Evolutionary conservation across 176 grass and related monocot species (phyloP).

Genomic region (Elymus sibiricus): DNA sequence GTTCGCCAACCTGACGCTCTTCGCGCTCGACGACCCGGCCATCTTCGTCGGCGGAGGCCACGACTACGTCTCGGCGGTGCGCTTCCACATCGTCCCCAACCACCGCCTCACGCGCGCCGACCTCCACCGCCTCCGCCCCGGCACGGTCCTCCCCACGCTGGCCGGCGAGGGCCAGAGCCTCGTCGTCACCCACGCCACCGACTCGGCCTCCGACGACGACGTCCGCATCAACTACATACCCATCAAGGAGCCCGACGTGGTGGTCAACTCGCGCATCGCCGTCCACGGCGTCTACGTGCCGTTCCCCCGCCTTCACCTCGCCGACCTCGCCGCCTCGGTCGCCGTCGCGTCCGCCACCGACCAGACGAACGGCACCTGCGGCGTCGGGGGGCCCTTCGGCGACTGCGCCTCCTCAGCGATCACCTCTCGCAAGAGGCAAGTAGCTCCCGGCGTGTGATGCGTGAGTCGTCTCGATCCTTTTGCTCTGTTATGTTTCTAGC

Average conservation of each 20-base stretch:
- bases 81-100: conserved; percentile 65
- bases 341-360: conserved; percentile 30
- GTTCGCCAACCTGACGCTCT: conserved; percentile 63
- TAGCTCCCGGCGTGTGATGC: neutral
- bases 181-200: conserved; percentile 43
- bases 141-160: conserved; percentile 58
- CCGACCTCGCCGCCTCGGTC: conserved; percentile 36
- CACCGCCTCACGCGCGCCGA: conserved; percentile 50
- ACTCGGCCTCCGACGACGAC: neutral
- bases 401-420: conserved; percentile 14
- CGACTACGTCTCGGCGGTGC: conserved; percentile 57
- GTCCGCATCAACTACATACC: conserved; percentile 75
- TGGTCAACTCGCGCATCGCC: conserved; percentile 66
- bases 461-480: conserved; percentile 13
- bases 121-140: conserved; percentile 41
- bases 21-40: conserved; percentile 59
- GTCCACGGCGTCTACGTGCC: conserved; percentile 55
- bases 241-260: conserved; percentile 58
- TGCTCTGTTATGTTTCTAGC: neutral
- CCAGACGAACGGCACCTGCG: conserved; percentile 13
- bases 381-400: neutral
- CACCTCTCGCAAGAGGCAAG: conserved; percentile 12
- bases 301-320: conserved; percentile 61
- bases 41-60: conserved; percentile 69
- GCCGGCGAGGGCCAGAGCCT: conserved; percentile 51